Conservation (phyloP, 768 basidiomycete genomes). For the Naganishia antarctica region DNA sequence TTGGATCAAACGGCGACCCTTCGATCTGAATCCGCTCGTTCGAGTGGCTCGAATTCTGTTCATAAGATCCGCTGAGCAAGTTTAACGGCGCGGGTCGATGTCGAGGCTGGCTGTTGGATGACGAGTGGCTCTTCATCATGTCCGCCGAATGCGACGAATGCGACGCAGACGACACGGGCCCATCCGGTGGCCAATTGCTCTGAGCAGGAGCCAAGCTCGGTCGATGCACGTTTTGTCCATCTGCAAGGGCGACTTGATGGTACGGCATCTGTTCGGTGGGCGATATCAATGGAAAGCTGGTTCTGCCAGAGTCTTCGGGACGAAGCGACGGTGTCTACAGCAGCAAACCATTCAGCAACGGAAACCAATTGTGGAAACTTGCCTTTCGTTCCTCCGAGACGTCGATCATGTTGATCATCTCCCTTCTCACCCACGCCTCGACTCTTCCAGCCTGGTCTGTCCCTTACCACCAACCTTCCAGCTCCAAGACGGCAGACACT, state of each 20-base stretch:
- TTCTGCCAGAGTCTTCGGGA: neutral
- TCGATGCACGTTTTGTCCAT: neutral
- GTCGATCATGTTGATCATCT: neutral
- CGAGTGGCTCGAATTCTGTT: neutral
- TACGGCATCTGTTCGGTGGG: constrained; percentile 4
- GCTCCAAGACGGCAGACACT: too few species aligned
- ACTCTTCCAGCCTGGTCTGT: too few species aligned
- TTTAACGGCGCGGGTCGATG: constrained; percentile 13
- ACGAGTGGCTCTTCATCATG: constrained; percentile 6
- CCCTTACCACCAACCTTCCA: too few species aligned
- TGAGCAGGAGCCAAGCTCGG: neutral
- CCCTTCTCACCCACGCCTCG: too few species aligned
- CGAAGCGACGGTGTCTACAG: constrained; percentile 20
- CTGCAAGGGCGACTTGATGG: constrained; percentile 1
- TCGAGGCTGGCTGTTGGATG: neutral
- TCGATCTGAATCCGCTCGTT: constrained; percentile 10
- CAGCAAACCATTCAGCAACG: too few species aligned
- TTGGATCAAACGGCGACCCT: constrained; percentile 8
- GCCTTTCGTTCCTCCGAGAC: too few species aligned
- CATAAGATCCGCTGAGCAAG: neutral
- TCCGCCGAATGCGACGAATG: neutral
- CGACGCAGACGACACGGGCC: neutral
- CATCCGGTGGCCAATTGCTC: constrained; percentile 1
- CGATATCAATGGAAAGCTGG: constrained; percentile 6
- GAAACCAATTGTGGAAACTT: too few species aligned